A percentile compares a stretch with the other conserved stretches of the same genome.
Evolutionary conservation across 2,329 filamentous ascomycete genomes (phyloP).

Genomic region (Verticillium nubilum): DNA sequence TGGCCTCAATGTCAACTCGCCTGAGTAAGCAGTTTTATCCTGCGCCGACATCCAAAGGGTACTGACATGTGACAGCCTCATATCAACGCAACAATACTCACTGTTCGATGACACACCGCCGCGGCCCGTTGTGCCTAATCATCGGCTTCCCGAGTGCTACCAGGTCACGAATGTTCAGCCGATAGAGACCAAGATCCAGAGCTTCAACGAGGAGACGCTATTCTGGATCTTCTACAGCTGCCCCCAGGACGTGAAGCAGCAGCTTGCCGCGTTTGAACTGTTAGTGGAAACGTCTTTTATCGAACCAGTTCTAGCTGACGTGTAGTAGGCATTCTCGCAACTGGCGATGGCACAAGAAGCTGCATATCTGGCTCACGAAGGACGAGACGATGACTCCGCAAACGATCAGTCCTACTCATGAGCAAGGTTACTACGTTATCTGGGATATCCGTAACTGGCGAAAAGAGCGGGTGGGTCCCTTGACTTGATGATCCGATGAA

Average conservation of each 20-base stretch:
- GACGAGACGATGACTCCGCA: conserved; percentile 61
- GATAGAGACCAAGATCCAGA: conserved; percentile 59
- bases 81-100: conserved; percentile 57
- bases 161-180: conserved; percentile 61
- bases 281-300: conserved; percentile 29
- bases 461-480: conserved; percentile 52
- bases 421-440: conserved; percentile 62
- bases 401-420: conserved; percentile 50
- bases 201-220: conserved; percentile 63
- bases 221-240: conserved; percentile 68
- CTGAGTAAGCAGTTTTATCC: conserved; percentile 42
- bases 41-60: neutral
- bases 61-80: conserved; percentile 31
- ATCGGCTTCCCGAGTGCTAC: conserved; percentile 60
- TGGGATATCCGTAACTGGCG: conserved; percentile 60
- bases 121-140: conserved; percentile 51
- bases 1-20: conserved; percentile 51
- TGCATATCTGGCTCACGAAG: conserved; percentile 62
- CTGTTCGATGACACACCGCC: conserved; percentile 56
- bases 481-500: neutral
- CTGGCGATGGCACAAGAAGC: conserved; percentile 65
- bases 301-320: neutral
- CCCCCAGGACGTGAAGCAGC: conserved; percentile 56
- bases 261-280: conserved; percentile 59
- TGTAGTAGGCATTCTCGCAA: conserved; percentile 50